Evolutionary conservation across 495 filamentous ascomycete genomes (phyloP).

Genomic region (Chlorociboria aeruginascens): DNA sequence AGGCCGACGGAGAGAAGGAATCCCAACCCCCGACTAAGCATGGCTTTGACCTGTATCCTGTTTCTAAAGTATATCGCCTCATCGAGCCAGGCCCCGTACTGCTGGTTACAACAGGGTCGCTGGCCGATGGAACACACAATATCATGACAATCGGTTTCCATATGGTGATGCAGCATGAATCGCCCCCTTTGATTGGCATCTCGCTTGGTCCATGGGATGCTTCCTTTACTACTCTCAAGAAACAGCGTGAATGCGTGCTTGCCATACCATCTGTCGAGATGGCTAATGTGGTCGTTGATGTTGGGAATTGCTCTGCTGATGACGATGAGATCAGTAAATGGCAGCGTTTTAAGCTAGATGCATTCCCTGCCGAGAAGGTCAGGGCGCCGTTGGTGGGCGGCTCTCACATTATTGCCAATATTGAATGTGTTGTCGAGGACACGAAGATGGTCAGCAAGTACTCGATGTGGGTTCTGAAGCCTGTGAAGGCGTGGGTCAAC

Average conservation of each 20-base stretch:
- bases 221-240: conserved; percentile 22
- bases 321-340: conserved; percentile 45
- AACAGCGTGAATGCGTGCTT: conserved; percentile 23
- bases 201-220: conserved; percentile 27
- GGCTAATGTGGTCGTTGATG: conserved; percentile 20
- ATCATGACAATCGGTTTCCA: conserved; percentile 29
- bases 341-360: conserved; percentile 23
- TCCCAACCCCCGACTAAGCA: conserved; percentile 1
- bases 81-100: conserved; percentile 27
- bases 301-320: conserved; percentile 32
- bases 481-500: conserved; percentile 24
- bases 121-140: conserved; percentile 24
- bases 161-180: conserved; percentile 28
- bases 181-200: conserved; percentile 24
- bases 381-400: conserved; percentile 26
- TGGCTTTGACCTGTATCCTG: conserved; percentile 21
- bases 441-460: conserved; percentile 26
- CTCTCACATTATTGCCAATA: conserved; percentile 22
- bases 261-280: conserved; percentile 22
- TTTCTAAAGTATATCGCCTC: conserved; percentile 24
- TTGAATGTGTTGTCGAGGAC: conserved; percentile 27
- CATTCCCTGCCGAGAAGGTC: conserved; percentile 21
- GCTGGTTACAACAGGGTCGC: conserved; percentile 25
- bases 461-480: conserved; percentile 26
- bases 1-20: not conserved